Conservation (phyloP, 768 basidiomycete genomes). For the Tylopilus intermedius region DNA sequence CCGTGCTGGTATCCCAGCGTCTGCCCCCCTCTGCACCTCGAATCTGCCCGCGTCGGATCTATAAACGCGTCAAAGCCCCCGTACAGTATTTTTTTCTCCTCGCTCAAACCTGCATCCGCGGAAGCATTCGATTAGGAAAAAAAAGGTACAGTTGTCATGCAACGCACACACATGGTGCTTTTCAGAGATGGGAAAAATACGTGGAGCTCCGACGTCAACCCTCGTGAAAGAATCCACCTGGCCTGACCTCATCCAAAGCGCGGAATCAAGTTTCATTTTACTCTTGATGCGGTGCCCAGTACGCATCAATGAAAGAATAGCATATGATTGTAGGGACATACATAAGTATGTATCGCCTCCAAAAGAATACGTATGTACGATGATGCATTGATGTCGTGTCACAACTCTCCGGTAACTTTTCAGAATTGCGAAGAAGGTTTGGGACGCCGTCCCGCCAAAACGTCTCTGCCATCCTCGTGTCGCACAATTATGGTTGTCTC, state of each 20-base stretch:
- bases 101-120: conserved; percentile 1
- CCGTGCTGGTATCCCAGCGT: not conserved
- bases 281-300: conserved; percentile 1
- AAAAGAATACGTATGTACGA: not conserved
- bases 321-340: not conserved
- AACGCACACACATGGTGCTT: not conserved
- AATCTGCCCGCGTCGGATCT: conserved; percentile 12
- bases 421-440: conserved; percentile 7
- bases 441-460: not conserved
- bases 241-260: not conserved
- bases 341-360: conserved; percentile 11
- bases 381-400: not conserved
- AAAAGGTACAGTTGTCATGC: conserved; percentile 16
- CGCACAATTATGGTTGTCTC: not conserved
- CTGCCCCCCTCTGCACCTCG: not conserved
- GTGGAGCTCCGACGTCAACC: not conserved
- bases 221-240: not conserved
- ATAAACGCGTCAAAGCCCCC: conserved; percentile 1
- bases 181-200: conserved; percentile 10
- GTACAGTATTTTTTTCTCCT: not conserved
- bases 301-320: conserved; percentile 9
- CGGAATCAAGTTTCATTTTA: conserved; percentile 7
- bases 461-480: not conserved
- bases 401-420: conserved; percentile 7
- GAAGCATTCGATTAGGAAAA: conserved; percentile 2